These are phyloP conservation scores for Phytophthora ohioensis DNA, from an alignment of 352 stramenopile genomes.

Conservation along the genomic window DNA sequence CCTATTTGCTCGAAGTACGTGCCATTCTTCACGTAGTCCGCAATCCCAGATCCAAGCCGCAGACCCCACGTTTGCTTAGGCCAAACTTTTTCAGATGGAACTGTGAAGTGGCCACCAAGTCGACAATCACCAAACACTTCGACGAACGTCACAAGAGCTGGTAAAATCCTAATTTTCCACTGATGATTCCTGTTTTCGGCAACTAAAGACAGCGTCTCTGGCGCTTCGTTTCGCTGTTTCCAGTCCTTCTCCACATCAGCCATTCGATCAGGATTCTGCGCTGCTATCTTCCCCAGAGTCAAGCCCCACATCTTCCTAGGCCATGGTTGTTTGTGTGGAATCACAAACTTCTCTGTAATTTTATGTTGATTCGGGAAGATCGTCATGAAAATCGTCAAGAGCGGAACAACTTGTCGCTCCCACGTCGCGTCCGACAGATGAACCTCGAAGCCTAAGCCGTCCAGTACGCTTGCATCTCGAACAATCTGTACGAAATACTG, in stretches of 20 bases:
- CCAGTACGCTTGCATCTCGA: conserved; percentile 23
- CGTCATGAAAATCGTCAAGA: conserved; percentile 33
- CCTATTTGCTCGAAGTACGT: conserved; percentile 39
- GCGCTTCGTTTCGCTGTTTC: conserved; percentile 14
- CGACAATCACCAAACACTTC: conserved; percentile 36
- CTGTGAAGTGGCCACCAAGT: conserved; percentile 29
- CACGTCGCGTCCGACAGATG: conserved; percentile 33
- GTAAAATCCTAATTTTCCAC: conserved; percentile 33
- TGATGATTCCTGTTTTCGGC: conserved; percentile 15
- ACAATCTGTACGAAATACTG: conserved; percentile 42
- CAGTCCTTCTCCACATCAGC: conserved; percentile 12
- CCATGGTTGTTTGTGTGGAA: conserved; percentile 37
- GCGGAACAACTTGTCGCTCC: conserved; percentile 28
- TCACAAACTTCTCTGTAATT: conserved; percentile 25
- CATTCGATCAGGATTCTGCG: conserved; percentile 25
- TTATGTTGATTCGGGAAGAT: conserved; percentile 13
- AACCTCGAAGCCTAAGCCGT: conserved; percentile 35
- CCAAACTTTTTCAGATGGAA: conserved; percentile 34
- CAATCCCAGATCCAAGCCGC: conserved; percentile 27
- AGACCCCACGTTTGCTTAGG: conserved; percentile 35
- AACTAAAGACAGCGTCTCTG: conserved; percentile 4
- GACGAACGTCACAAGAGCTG: conserved; percentile 34
- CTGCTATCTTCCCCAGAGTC: conserved; percentile 27
- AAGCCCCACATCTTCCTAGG: conserved; percentile 35
- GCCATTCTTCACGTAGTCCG: conserved; percentile 27